Conservation (phyloP, 2,329 filamentous ascomycete species). For the Exophiala bonariae region DNA sequence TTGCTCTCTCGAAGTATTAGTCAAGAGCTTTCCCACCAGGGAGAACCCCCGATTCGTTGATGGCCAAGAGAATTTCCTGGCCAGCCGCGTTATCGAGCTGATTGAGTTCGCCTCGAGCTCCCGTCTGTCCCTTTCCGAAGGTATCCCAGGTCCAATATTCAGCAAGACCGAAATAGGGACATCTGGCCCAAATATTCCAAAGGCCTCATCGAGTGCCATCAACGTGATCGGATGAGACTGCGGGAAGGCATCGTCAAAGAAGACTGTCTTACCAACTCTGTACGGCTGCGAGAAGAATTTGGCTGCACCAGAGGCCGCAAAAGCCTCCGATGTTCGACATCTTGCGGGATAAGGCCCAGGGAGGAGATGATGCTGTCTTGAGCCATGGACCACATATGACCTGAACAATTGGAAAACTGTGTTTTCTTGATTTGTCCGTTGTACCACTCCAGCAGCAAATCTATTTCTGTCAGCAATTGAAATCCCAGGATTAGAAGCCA, state of each 20-base stretch:
- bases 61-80: constrained; percentile 17
- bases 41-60: background rate
- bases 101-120: constrained; percentile 15
- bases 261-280: constrained; percentile 8
- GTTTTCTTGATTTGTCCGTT: background rate
- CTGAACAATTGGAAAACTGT: constrained; percentile 12
- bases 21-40: too few species aligned
- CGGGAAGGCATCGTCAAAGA: constrained; percentile 17
- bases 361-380: background rate
- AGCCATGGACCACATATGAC: constrained; percentile 6
- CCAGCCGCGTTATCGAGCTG: constrained; percentile 7
- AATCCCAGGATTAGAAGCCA: background rate
- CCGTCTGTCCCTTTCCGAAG: constrained; percentile 9
- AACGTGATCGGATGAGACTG: constrained; percentile 16
- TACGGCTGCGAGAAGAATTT: constrained; percentile 14
- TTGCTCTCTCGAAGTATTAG: too few species aligned
- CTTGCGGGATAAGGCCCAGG: constrained; percentile 5
- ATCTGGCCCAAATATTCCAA: constrained; percentile 8
- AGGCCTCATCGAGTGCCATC: constrained; percentile 16
- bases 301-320: constrained; percentile 11
- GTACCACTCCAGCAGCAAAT: constrained; percentile 15
- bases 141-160: constrained; percentile 18
- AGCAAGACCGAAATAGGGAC: constrained; percentile 13
- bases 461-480: constrained; percentile 7
- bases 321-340: constrained; percentile 8